Conservation (phyloP, 1,284 basidiomycete species). For the Cryptococcus neoformans region DNA sequence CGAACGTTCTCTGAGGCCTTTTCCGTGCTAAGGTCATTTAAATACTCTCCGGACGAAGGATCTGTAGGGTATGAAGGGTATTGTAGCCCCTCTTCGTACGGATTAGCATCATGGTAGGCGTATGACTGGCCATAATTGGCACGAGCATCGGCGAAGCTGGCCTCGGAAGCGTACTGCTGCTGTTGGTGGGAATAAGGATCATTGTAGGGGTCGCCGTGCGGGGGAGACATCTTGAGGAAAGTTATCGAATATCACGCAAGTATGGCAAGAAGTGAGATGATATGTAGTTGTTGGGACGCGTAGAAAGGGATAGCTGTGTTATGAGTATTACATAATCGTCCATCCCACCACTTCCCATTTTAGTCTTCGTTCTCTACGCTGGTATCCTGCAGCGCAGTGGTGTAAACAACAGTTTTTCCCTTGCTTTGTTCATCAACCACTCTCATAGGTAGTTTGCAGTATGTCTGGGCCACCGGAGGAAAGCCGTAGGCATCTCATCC, state of each 20-base stretch:
- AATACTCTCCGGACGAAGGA: constrained; percentile 14
- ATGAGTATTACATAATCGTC: no score
- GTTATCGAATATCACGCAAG: background rate
- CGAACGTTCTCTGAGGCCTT: constrained; percentile 22
- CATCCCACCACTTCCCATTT: no score
- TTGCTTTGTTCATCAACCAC: no score
- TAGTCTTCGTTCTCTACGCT: no score
- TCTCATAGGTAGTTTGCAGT: no score
- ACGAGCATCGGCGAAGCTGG: constrained; percentile 1
- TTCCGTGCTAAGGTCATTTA: constrained; percentile 22
- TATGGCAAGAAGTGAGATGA: background rate
- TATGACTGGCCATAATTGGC: constrained; percentile 4
- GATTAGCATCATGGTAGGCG: constrained; percentile 8
- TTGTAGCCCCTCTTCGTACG: constrained; percentile 19
- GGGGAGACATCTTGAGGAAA: background rate
- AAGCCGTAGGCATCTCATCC: constrained; percentile 17
- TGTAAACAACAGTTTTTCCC: no score
- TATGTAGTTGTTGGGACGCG: background rate
- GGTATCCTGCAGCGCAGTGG: no score
- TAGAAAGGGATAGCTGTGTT: no score
- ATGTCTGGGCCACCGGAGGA: constrained; percentile 30
- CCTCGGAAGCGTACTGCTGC: background rate
- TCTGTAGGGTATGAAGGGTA: constrained; percentile 24
- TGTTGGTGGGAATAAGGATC: constrained; percentile 10
- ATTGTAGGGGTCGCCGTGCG: constrained; percentile 8